Base-by-base conservation (phyloP, 306 rosid genomes). In the Hylodesmum podocarpum region DNA sequence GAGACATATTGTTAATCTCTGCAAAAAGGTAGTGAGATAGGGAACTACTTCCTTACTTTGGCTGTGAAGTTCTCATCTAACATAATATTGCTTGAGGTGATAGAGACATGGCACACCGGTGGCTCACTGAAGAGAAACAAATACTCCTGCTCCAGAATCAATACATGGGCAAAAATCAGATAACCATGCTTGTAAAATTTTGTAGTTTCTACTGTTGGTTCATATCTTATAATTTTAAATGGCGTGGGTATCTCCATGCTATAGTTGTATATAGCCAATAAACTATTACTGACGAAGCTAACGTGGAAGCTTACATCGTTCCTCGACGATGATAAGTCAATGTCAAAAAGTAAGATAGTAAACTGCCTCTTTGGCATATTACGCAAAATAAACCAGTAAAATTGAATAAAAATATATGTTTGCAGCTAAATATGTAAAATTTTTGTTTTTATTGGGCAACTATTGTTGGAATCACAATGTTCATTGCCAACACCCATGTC, bases 41-140 rank as follows among this genome's bases (percentile, higher is more conserved):
- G 40, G 49, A 70, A 43, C 14, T 21, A 22, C 8, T 63, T 70
- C 73, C 80, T 64, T 89, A 92, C 98, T 89, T 90, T 94, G 29
- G 96, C 96, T 22, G 88, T 89, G 67, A 92, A 94, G 58, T 82
- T 84, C 58, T 94, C 95, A 41, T 94, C 98, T 70, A 94, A 78
- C 96, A 92, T 94, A 39, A 94, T 83, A 71, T 83, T 92, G 89
- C 91, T 81, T 14, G 98, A 86, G 88, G 80, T 84, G 70, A 94
- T 86, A 76, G 97, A 89, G 77, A 94, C 93, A 41, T 89, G 91
- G 73, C 84, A 87, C 70, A 83, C 83, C 4, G 94, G 97, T 16
- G 90, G 97, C 37, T 94, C 95, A 72, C 77, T 87, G 88, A 94
- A 94, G 65, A 87, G 88, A 86, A 90, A 86, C 85, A 94, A 88